phyloP scores from a whole-genome alignment of 805 yeast species.

The Cyberlindnera misumaiensis region DNA sequence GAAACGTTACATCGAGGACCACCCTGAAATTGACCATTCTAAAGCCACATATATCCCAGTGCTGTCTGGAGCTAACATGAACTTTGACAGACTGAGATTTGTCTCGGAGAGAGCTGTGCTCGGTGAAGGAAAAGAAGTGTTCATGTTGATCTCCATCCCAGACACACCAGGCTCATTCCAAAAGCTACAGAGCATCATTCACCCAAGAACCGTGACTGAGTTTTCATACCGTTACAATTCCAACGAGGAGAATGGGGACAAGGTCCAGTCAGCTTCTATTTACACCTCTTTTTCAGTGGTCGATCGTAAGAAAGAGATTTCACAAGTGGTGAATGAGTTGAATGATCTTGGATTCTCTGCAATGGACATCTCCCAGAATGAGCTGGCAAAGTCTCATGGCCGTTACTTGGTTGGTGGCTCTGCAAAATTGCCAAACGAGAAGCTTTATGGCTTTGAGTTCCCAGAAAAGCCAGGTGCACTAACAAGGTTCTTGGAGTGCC shows the following conservation, averaged over 20 bases:
- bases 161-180: constrained; percentile 89
- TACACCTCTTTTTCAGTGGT: constrained; percentile 83
- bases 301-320: constrained; percentile 68
- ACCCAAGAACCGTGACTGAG: constrained; percentile 90
- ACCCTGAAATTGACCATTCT: constrained; percentile 67
- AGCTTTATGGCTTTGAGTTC: constrained; percentile 79
- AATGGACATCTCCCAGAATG: constrained; percentile 83
- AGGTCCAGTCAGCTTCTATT: constrained; percentile 53
- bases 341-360: constrained; percentile 63
- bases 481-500: constrained; percentile 63
- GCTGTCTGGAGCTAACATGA: constrained; percentile 96
- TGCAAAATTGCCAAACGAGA: constrained; percentile 65
- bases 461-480: constrained; percentile 98
- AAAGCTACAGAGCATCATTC: constrained; percentile 65
- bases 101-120: constrained; percentile 95
- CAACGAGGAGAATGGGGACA: constrained; percentile 27
- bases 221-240: constrained; percentile 77
- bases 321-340: constrained; percentile 53
- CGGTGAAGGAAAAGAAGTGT: constrained; percentile 98
- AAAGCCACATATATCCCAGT: constrained; percentile 73
- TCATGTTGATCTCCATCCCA: constrained; percentile 84
- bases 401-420: constrained; percentile 95
- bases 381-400: constrained; percentile 93
- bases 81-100: constrained; percentile 91
- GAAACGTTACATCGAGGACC: constrained; percentile 65